A percentile compares a stretch with the other conserved stretches of the same genome.
These are phyloP conservation scores for Monosporascus sp. DNA, from an alignment of 2,329 filamentous ascomycete genomes.

Conservation along the genomic window DNA sequence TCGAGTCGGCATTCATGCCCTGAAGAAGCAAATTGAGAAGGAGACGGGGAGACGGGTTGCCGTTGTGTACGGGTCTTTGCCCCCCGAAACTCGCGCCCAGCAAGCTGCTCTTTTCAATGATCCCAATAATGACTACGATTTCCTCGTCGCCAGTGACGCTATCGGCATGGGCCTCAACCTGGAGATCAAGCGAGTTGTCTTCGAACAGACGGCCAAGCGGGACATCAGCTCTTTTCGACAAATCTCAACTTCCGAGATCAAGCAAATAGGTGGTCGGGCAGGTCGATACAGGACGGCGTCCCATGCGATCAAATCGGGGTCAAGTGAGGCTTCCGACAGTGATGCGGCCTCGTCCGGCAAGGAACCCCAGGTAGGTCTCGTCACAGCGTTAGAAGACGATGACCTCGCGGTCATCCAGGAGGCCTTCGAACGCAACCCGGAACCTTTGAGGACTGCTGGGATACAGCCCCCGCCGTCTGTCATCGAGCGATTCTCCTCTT, in stretches of 20 bases:
- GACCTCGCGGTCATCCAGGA: constrained; percentile 61
- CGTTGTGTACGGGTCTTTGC: constrained; percentile 86
- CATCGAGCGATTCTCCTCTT: constrained; percentile 69
- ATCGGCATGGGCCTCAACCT: constrained; percentile 97
- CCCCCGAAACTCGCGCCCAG: constrained; percentile 86
- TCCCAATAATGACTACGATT: constrained; percentile 92
- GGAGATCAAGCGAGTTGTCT: constrained; percentile 84
- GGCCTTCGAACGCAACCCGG: constrained; percentile 60
- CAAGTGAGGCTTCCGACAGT: constrained; percentile 1
- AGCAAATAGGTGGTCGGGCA: constrained; percentile 91
- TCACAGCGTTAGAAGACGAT: constrained; percentile 69
- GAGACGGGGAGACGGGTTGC: constrained; percentile 76
- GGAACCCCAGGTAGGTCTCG: constrained; percentile 52
- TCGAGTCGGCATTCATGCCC: constrained; percentile 70
- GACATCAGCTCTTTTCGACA: constrained; percentile 53
- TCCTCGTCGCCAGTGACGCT: constrained; percentile 87
- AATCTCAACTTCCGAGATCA: constrained; percentile 72
- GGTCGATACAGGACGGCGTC: constrained; percentile 76
- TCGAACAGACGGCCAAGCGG: constrained; percentile 72
- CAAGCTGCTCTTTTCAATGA: constrained; percentile 95
- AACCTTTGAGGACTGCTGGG: constrained; percentile 65
- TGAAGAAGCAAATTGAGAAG: constrained; percentile 75
- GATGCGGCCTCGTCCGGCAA: constrained; percentile 13
- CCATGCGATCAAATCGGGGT: constrained; percentile 37
- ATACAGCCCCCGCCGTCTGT: constrained; percentile 67